Percentiles rank a stretch among this genome's conserved stretches.
phyloP scores from a whole-genome alignment of 345 rosid genomes.

The Eucalyptus coolabah region DNA sequence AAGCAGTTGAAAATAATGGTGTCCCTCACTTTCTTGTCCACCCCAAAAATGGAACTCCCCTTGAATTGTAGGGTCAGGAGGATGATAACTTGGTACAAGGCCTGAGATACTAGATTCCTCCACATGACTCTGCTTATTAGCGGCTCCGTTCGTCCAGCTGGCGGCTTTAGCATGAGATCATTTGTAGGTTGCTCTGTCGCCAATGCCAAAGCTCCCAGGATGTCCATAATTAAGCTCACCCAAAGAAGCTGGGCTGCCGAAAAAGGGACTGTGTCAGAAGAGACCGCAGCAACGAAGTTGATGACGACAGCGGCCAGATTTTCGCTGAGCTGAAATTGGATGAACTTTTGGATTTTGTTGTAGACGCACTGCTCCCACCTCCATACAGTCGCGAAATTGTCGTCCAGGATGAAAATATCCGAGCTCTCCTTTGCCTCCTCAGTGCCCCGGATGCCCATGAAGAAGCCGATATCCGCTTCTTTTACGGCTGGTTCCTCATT shows the following conservation, averaged over 20 bases:
- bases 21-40: slow-evolving; percentile 35
- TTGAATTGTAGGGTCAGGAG: slow-evolving; percentile 56
- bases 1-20: slow-evolving; percentile 65
- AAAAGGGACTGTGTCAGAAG: slow-evolving; percentile 70
- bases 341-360: slow-evolving; percentile 70
- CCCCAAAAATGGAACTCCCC: slow-evolving; percentile 45
- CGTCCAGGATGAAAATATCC: slow-evolving; percentile 71
- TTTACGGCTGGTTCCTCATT: slow-evolving; percentile 76
- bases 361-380: slow-evolving; percentile 81
- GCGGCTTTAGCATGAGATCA: slow-evolving; percentile 50
- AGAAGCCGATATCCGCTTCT: slow-evolving; percentile 67
- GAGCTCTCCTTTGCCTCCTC: slow-evolving; percentile 85
- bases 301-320: slow-evolving; percentile 58
- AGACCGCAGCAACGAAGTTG: slow-evolving; percentile 69
- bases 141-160: slow-evolving; percentile 47
- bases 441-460: slow-evolving; percentile 76
- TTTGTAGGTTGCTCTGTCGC: slow-evolving; percentile 61
- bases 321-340: slow-evolving; percentile 81
- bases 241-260: slow-evolving; percentile 66
- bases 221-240: slow-evolving; percentile 82
- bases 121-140: slow-evolving; percentile 66
- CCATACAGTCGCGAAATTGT: slow-evolving; percentile 62
- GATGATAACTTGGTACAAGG: slow-evolving; percentile 48
- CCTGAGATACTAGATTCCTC: slow-evolving; percentile 63
- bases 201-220: slow-evolving; percentile 62